Conservation (phyloP, 2,329 filamentous ascomycete genomes). For the Beauveria australis region DNA sequence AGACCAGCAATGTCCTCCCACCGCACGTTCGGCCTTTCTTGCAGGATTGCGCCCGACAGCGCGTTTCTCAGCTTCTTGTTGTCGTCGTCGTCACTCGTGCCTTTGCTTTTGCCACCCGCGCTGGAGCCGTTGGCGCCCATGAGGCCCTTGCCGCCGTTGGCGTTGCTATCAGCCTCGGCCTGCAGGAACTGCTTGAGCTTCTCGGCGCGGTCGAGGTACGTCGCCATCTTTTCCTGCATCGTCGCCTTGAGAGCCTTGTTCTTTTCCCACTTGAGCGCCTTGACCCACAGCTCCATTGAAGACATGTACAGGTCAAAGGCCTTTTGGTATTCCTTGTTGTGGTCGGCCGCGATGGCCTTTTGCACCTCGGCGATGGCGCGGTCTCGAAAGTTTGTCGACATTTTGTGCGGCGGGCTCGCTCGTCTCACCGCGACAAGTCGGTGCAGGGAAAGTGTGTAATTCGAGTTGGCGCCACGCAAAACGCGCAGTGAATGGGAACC, state of each 20-base stretch:
- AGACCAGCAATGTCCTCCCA: conserved; percentile 98
- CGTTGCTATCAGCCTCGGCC: conserved; percentile 64
- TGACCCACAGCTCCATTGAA: conserved; percentile 95
- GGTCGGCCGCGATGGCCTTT: conserved; percentile 95
- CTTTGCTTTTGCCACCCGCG: conserved; percentile 50
- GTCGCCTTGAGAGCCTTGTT: conserved; percentile 95
- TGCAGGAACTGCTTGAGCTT: conserved; percentile 92
- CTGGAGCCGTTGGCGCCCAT: conserved; percentile 66
- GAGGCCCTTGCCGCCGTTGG: conserved; percentile 49
- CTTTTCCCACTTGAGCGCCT: conserved; percentile 99
- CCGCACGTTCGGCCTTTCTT: conserved; percentile 90
- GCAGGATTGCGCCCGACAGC: conserved; percentile 82
- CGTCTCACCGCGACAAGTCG: conserved; percentile 6
- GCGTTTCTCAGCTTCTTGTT: conserved; percentile 92
- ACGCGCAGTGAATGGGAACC: neutral
- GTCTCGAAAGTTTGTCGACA: conserved; percentile 96
- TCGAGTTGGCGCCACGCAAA: neutral
- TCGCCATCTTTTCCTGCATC: conserved; percentile 87
- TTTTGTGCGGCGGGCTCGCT: conserved; percentile 32
- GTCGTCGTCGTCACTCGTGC: conserved; percentile 76
- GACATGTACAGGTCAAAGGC: conserved; percentile 95
- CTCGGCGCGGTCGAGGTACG: conserved; percentile 98
- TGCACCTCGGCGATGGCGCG: conserved; percentile 95
- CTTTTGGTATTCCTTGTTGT: conserved; percentile 91
- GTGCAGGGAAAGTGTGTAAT: neutral